Evolutionary conservation across 495 filamentous ascomycete genomes (phyloP).

Genomic region (Neurospora terricola): DNA sequence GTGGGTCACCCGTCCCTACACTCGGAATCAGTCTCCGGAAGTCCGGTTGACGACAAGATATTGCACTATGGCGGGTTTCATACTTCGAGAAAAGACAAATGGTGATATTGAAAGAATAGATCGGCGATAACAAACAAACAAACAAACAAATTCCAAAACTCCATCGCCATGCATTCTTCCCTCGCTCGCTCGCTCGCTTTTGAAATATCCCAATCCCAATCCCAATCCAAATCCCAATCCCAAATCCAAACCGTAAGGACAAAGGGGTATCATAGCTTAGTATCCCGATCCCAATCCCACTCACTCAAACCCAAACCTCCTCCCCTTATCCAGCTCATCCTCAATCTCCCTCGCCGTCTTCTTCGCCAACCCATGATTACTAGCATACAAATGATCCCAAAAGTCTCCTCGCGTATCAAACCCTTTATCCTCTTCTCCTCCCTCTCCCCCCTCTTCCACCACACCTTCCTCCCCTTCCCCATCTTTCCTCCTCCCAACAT

Average conservation of each 20-base stretch:
- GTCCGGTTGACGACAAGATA: too few relatives aligned
- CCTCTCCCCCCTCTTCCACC: not conserved
- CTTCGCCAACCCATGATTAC: conserved; percentile 11
- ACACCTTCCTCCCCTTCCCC: not conserved
- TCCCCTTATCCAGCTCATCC: conserved; percentile 17
- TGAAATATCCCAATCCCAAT: too few relatives aligned
- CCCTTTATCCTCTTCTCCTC: not conserved
- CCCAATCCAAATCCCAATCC: too few relatives aligned
- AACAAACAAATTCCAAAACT: not conserved
- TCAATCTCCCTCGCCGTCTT: conserved; percentile 11
- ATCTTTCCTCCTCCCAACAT: not conserved
- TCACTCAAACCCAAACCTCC: conserved; percentile 15
- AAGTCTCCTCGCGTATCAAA: conserved; percentile 18
- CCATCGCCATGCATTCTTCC: not conserved
- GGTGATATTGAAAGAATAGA: not conserved
- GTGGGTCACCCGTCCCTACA: not conserved
- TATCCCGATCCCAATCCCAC: not conserved
- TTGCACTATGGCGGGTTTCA: not conserved
- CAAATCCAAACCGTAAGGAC: not conserved
- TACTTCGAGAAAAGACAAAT: not conserved
- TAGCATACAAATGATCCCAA: conserved; percentile 17
- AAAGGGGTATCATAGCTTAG: not conserved
- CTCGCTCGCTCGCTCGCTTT: not conserved
- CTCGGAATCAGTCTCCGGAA: not conserved
- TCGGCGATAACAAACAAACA: not conserved